Conservation (phyloP, 73 alveolate species). For the Paramecium caudatum region DNA sequence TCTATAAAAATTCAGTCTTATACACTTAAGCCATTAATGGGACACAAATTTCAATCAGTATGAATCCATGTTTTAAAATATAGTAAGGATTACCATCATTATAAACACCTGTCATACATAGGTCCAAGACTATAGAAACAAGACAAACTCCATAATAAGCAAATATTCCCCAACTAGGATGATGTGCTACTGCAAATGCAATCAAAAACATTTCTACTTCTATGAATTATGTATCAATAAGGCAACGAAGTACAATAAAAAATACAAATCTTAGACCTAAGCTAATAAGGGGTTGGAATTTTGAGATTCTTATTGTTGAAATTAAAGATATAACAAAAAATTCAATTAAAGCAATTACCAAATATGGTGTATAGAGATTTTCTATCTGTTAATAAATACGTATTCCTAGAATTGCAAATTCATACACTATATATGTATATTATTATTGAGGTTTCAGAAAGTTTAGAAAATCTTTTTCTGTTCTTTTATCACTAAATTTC, state of each 20-base stretch:
- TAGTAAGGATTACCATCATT: slow-evolving; percentile 1
- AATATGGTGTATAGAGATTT: neutral
- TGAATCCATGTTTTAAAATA: slow-evolving; percentile 33
- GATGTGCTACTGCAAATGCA: neutral
- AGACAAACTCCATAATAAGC: neutral
- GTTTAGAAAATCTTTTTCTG: slow-evolving; percentile 49
- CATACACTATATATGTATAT: neutral
- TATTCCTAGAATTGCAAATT: neutral
- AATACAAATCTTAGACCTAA: neutral
- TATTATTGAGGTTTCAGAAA: neutral
- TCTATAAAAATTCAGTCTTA: slow-evolving; percentile 23
- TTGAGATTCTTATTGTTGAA: neutral
- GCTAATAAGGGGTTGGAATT: neutral
- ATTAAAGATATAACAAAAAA: neutral
- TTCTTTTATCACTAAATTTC: slow-evolving; percentile 43
- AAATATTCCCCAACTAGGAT: neutral
- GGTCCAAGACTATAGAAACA: neutral
- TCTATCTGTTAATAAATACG: neutral
- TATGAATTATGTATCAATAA: neutral
- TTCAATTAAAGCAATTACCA: neutral
- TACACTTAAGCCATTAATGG: slow-evolving; percentile 6
- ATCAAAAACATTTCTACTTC: neutral
- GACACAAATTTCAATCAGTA: neutral
- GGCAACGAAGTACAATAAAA: neutral
- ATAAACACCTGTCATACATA: neutral